These are phyloP conservation scores for Fulvia fulva DNA, from an alignment of 2,329 filamentous ascomycete genomes.

Conservation along the genomic window DNA sequence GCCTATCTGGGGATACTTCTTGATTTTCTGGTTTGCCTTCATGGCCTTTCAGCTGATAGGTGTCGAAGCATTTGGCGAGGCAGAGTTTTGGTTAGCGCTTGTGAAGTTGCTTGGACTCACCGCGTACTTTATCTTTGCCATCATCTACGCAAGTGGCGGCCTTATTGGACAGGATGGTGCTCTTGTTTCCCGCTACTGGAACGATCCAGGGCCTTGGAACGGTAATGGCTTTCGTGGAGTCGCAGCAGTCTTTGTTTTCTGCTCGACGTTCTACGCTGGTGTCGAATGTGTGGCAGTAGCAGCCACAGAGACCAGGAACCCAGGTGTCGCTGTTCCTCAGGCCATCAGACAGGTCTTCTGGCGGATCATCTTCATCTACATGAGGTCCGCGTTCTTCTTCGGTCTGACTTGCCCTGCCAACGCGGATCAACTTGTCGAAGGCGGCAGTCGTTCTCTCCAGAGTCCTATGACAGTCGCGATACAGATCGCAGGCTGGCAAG, in stretches of 20 bases:
- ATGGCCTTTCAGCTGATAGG: constrained; percentile 39
- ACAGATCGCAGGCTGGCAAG: constrained; percentile 68
- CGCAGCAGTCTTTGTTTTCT: constrained; percentile 42
- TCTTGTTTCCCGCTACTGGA: constrained; percentile 34
- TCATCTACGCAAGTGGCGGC: constrained; percentile 35
- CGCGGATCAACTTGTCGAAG: constrained; percentile 59
- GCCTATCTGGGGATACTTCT: constrained; percentile 39
- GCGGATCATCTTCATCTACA: constrained; percentile 53
- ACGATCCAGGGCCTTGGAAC: constrained; percentile 39
- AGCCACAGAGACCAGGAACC: constrained; percentile 51
- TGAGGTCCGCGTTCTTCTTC: constrained; percentile 70
- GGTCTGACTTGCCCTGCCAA: constrained; percentile 70
- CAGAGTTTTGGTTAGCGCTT: constrained; percentile 44
- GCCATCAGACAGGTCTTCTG: constrained; percentile 34
- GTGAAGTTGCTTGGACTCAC: constrained; percentile 38
- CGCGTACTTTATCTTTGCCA: constrained; percentile 40
- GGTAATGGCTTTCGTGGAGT: constrained; percentile 40
- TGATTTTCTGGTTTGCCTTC: constrained; percentile 41
- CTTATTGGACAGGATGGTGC: constrained; percentile 27
- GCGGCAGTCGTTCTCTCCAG: constrained; percentile 59
- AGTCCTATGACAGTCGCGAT: constrained; percentile 70
- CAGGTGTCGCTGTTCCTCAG: constrained; percentile 40
- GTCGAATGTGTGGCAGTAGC: constrained; percentile 52
- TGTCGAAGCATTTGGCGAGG: constrained; percentile 41
- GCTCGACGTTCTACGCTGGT: constrained; percentile 48